Base-by-base conservation (phyloP, 228 moss, liverwort and hornwort species). In the Sphagnum fallax region DNA sequence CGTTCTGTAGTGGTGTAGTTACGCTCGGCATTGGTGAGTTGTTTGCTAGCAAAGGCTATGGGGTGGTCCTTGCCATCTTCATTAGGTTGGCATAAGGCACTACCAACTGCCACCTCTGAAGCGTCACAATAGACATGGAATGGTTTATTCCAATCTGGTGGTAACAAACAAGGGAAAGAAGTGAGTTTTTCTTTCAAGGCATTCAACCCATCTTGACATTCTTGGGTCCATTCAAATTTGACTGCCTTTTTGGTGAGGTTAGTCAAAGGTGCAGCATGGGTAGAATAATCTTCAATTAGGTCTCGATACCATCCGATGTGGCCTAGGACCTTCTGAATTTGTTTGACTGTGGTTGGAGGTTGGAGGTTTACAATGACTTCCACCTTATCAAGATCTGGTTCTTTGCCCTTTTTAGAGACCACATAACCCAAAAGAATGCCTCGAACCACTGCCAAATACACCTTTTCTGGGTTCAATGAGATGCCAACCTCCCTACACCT, bases 61-160 rank as follows among this genome's bases (percentile, higher is more conserved):
- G 62, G 75, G 18, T 68, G 62, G 9, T 69, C 69, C 0, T 11
- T 4, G 4, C 49, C 9, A 4, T 74, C 8, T 6, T 49, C 52
- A 52, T 63, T 69, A 0, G 0, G 3, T 52, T 74, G 69, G 6
- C 61, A 49, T 7, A 69, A 18, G 0, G 65, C 10, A 5, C 47
- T 4, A 5, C 71, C 65, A 47, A 75, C 18, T 1, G 63, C 47
- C 0, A 65, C 59, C 0, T 18, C 16, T 0, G 58, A 75, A 15
- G 58, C 63, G 52, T 75, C 70, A 8, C 16, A 14, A 49, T 53
- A 59, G 4, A 75, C 16, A 68, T 70, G 70, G 51, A 71, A 55
- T 49, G 65, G 49, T 55, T n/a, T 32, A 4, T 16, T 11, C 51
- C 66, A 18, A 4, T 68, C 50, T 8, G 73, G 68, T 13, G 63